These are phyloP conservation scores for Cytidiella melzeri DNA, from an alignment of 768 basidiomycete genomes.

Conservation along the genomic window DNA sequence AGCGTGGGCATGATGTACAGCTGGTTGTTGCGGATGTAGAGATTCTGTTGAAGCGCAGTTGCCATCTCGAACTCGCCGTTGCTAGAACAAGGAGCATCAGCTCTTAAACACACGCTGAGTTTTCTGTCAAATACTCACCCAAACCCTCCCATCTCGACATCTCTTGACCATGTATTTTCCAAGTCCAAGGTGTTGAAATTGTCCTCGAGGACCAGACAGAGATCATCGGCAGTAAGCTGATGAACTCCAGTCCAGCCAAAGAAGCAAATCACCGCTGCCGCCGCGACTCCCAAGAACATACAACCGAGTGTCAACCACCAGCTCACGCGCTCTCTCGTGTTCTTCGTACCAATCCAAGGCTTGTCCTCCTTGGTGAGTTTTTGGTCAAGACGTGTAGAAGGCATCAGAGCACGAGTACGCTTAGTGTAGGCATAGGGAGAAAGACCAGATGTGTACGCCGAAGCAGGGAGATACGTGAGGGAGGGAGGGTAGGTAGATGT, in stretches of 20 bases:
- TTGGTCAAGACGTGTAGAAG: slow-evolving; percentile 21
- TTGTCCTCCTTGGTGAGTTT: slow-evolving; percentile 47
- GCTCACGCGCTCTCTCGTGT: slow-evolving; percentile 37
- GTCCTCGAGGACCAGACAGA: slow-evolving; percentile 45
- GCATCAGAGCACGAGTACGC: slow-evolving; percentile 32
- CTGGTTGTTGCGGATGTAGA: slow-evolving; percentile 41
- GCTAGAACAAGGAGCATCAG: background rate
- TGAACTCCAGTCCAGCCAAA: slow-evolving; percentile 36
- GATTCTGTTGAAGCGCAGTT: slow-evolving; percentile 32
- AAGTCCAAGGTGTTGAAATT: slow-evolving; percentile 43
- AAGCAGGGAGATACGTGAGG: slow-evolving; percentile 8
- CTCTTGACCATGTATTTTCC: slow-evolving; percentile 36
- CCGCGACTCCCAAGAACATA: slow-evolving; percentile 35
- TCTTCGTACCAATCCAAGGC: slow-evolving; percentile 40
- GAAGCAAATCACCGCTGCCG: slow-evolving; percentile 40
- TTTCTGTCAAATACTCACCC: slow-evolving; percentile 25
- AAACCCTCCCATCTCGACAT: slow-evolving; percentile 50
- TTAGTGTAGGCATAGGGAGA: slow-evolving; percentile 13
- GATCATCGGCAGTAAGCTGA: slow-evolving; percentile 28
- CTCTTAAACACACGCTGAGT: background rate
- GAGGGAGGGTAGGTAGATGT: slow-evolving; percentile 17
- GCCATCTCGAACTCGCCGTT: slow-evolving; percentile 57
- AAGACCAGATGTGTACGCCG: slow-evolving; percentile 6
- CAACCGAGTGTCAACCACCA: slow-evolving; percentile 43
- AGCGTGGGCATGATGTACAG: slow-evolving; percentile 58